Base-by-base conservation (phyloP, 805 yeast genomes). In the Clavispora phyllophila region DNA sequence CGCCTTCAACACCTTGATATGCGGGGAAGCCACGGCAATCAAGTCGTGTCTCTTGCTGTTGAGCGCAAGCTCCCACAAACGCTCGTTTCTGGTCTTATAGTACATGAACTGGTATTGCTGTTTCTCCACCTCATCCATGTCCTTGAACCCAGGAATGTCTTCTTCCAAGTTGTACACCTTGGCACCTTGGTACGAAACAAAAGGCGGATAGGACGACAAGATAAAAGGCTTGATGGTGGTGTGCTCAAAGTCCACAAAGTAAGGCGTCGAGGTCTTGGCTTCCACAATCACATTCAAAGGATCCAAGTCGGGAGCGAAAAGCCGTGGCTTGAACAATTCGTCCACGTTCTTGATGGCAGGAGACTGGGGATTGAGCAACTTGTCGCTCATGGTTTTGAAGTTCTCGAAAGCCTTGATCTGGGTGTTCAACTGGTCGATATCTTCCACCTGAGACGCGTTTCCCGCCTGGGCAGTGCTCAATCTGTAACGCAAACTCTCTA, bases 11-110 rank as follows among this genome's bases (percentile, higher is more conserved):
- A 80, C 68, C 66, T 90, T 91, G 48, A 84, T 70, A 25, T 96
- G 96, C 1, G 93, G 86, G 8, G 87, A 81, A 49, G 88, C 89
- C 19, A 91, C 80, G 10, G 86, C 85, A 50, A 91, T 79, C 47
- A 90, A 73, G 35, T 80, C 78, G 49, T 80, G 82, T 43, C 77
- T 71, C 36, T 73, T 73, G 37, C 78, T 76, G 55, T 84, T 87
- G 53, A 90, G 70, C 20, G 82, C 77, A 46, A 77, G 65, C 65
- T 91, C 98, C 90, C 95, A 91, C 44, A 85, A 65, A 53, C 84
- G 82, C 65, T 91, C 96, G 61, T 90, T 88, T 72, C 96, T 82
- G 5, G 98, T 90, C 64, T 91, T 81, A 54, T 81, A 81, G 63
- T 82, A 82, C 82, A 91, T 87, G 66, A 85, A 90, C 55, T 83